phyloP scores from a whole-genome alignment of 371 early-diverging fungal species.

The Saksenaea vasiformis region DNA sequence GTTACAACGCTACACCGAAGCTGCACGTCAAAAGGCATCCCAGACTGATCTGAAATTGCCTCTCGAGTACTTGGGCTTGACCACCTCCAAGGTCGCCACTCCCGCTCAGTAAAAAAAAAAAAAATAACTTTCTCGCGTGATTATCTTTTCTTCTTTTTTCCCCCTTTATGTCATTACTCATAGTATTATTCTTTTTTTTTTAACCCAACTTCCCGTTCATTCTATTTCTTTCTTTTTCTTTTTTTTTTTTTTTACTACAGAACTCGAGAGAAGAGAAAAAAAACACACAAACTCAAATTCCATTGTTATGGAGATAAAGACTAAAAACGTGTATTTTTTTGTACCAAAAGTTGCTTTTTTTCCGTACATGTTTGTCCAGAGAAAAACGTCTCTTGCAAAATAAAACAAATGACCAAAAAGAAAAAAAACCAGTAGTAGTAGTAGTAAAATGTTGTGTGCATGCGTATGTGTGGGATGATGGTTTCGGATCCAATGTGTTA shows the following conservation, averaged over 20 bases:
- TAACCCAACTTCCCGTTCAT: neutral
- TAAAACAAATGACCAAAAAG: too few relatives aligned
- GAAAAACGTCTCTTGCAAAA: too few relatives aligned
- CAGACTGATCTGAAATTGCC: conserved; percentile 29
- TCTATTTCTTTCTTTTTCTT: neutral
- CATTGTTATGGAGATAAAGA: neutral
- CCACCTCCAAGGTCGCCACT: conserved; percentile 5
- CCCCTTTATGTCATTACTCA: neutral
- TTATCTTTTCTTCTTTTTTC: neutral
- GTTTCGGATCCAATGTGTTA: neutral
- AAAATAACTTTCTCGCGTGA: neutral
- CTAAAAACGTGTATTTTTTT: neutral
- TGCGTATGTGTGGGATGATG: neutral
- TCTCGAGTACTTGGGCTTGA: conserved; percentile 24
- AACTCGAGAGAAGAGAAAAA: neutral
- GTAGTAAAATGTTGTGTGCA: too few relatives aligned
- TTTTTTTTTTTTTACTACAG: neutral
- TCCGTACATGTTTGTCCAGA: too few relatives aligned
- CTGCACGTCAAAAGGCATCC: conserved; percentile 21
- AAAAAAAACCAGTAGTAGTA: too few relatives aligned
- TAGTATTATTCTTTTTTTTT: neutral
- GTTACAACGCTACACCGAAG: conserved; percentile 27
- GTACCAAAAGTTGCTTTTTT: neutral
- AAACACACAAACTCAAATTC: neutral
- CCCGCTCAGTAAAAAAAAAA: neutral